Evolutionary conservation across 176 grass and related monocot genomes (phyloP).

Genomic region (Oryza nivara): DNA sequence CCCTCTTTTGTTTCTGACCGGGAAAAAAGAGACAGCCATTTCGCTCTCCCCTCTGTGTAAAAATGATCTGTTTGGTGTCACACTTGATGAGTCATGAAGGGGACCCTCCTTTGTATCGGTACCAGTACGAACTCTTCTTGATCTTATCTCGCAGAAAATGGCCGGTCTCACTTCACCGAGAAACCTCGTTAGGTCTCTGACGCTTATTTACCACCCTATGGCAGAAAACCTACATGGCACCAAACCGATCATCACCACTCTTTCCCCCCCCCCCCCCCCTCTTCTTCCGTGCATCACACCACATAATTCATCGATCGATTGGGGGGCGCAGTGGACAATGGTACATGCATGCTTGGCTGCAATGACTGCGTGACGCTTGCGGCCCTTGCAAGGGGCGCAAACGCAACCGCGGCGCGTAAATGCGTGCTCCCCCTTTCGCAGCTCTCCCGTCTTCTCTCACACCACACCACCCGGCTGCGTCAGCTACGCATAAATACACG

Average conservation of each 20-base stretch:
- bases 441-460: too few species aligned
- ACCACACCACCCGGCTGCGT: background rate
- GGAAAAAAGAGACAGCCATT: conserved; percentile 11
- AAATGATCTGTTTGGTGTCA: background rate
- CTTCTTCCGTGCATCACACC: background rate
- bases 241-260: background rate
- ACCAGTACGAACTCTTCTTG: background rate
- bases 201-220: background rate
- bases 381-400: conserved; percentile 12
- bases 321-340: too few species aligned
- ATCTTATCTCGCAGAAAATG: background rate
- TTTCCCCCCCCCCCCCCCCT: background rate
- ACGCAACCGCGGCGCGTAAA: background rate
- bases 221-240: conserved; percentile 6
- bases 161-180: background rate
- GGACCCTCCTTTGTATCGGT: background rate
- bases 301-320: too few species aligned
- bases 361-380: background rate
- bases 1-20: background rate
- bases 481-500: background rate
- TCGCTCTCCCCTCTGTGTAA: background rate
- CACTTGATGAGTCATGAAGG: background rate
- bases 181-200: background rate
- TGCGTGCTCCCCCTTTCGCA: conserved; percentile 13
- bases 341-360: background rate